Conservation (phyloP, 768 basidiomycete genomes). For the Tricholoma sp. region DNA sequence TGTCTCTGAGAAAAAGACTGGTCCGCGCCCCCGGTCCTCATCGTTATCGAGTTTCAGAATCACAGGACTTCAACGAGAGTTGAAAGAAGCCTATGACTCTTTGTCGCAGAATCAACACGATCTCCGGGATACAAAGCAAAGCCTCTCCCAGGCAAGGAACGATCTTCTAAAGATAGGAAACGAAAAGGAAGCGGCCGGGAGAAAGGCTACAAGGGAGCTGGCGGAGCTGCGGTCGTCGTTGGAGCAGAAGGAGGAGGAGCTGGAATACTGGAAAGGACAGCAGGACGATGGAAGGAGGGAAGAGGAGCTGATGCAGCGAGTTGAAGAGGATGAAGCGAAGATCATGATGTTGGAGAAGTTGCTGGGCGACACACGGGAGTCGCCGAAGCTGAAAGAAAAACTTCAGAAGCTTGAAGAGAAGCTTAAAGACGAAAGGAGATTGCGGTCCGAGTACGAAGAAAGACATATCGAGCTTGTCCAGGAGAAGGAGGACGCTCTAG, state of each 20-base stretch:
- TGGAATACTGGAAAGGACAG: slow-evolving; percentile 38
- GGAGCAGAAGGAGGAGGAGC: slow-evolving; percentile 57
- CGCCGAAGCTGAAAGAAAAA: slow-evolving; percentile 34
- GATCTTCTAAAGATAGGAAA: slow-evolving; percentile 53
- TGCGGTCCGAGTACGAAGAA: slow-evolving; percentile 34
- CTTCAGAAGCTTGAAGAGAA: slow-evolving; percentile 33
- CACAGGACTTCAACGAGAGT: slow-evolving; percentile 50
- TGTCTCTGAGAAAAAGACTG: slow-evolving; percentile 27
- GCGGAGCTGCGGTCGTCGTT: slow-evolving; percentile 37
- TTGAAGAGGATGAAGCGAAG: slow-evolving; percentile 71
- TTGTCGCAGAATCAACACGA: slow-evolving; percentile 41
- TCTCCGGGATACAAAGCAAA: slow-evolving; percentile 38
- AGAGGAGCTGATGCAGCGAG: slow-evolving; percentile 54
- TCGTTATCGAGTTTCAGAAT: slow-evolving; percentile 50
- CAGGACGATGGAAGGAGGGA: slow-evolving; percentile 47
- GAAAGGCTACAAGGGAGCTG: slow-evolving; percentile 37
- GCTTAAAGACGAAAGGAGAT: slow-evolving; percentile 38
- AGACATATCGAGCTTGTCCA: slow-evolving; percentile 39
- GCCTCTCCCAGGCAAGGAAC: slow-evolving; percentile 42
- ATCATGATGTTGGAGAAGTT: slow-evolving; percentile 52
- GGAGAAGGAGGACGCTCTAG: slow-evolving; percentile 49
- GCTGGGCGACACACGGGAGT: slow-evolving; percentile 34
- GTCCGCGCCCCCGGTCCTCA: slow-evolving; percentile 50
- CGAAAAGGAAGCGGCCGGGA: slow-evolving; percentile 52
- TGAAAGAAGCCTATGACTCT: slow-evolving; percentile 39